Evolutionary conservation across 805 yeast species (phyloP), one percentile per base, ranked within the genome.

Genomic region (Candida parachauliodes): DNA sequence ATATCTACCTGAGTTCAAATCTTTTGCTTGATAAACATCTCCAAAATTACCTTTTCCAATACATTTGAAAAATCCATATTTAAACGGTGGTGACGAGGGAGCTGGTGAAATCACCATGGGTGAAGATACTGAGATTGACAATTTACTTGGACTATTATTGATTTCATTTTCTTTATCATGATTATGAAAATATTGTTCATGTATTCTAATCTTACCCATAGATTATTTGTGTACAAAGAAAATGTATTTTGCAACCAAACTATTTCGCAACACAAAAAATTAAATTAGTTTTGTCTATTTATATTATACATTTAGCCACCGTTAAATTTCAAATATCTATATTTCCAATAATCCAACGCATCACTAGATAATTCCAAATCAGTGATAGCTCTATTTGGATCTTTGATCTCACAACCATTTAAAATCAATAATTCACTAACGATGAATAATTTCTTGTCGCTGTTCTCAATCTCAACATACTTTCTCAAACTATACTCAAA

Each of bases 41-140:
- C 96, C 96, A 65, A 87, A 87, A 47, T 83, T 83, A 0, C 96
- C 96, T 40, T 77, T 70, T 0, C 96, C 96, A 10, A 87, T 76
- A 51, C 88, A 81, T 37, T 76, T 73, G 17, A 68, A 45, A n/a
- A 60, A 32, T 16, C 40, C 42, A 41, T 61, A 62, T 24, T 47
- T 44, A 17, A 42, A 46, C 4, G 31, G 7, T 26, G 37, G 27
- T 16, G 23, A 5, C 19, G 35, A 10, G 8, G 30, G 8, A 28
- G 10, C 15, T 32, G 35, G 16, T 12, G 28, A 14, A 3, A 24
- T 11, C 10, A n/a, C 22, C 35, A 32, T 32, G 8, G 26, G 35
- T 5, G 35, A 32, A 10, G 22, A 32, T 5, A 28, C 11, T n/a
- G n/a, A n/a, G n/a, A n/a, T n/a, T 9, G 21, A 24, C 2, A 2